phyloP scores from a whole-genome alignment of 495 filamentous ascomycete genomes.

The Elasticomyces elasticus region DNA sequence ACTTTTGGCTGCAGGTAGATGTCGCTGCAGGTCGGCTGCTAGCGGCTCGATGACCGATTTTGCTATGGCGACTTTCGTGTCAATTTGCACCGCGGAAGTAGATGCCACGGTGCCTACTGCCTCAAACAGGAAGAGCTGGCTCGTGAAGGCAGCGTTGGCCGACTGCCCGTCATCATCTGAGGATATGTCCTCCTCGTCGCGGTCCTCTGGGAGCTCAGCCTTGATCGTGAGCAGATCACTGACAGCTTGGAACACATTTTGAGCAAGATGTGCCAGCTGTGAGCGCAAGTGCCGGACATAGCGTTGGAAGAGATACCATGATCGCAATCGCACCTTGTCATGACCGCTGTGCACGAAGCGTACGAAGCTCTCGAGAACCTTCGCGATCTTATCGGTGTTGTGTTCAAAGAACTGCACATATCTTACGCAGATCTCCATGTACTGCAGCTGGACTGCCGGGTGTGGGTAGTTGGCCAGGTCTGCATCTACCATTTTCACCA shows the following conservation, averaged over 20 bases:
- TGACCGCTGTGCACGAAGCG: conserved; percentile 78
- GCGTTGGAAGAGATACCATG: conserved; percentile 93
- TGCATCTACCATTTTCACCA: conserved; percentile 90
- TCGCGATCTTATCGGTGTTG: conserved; percentile 65
- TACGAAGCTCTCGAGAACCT: conserved; percentile 86
- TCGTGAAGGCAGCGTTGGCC: conserved; percentile 77
- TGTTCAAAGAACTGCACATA: conserved; percentile 88
- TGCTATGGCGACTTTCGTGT: conserved; percentile 75
- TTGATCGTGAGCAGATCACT: conserved; percentile 80
- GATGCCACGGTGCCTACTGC: conserved; percentile 86
- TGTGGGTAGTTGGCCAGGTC: conserved; percentile 77
- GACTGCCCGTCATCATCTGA: conserved; percentile 83
- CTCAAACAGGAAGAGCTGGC: conserved; percentile 89
- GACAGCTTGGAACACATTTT: conserved; percentile 83
- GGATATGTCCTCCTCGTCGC: conserved; percentile 80
- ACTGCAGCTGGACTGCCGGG: conserved; percentile 85
- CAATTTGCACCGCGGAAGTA: conserved; percentile 56
- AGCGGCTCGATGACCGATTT: conserved; percentile 78
- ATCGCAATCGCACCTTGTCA: conserved; percentile 71
- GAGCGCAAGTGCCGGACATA: conserved; percentile 79
- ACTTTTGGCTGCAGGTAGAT: conserved; percentile 60
- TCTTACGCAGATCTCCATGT: conserved; percentile 95
- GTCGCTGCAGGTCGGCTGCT: conserved; percentile 71
- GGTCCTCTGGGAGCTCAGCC: conserved; percentile 71
- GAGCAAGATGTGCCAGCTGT: conserved; percentile 76